Evolutionary conservation across 352 stramenopile species (phyloP), one percentile per base, ranked within the genome.

Genomic region (Phytopythium sindhum): DNA sequence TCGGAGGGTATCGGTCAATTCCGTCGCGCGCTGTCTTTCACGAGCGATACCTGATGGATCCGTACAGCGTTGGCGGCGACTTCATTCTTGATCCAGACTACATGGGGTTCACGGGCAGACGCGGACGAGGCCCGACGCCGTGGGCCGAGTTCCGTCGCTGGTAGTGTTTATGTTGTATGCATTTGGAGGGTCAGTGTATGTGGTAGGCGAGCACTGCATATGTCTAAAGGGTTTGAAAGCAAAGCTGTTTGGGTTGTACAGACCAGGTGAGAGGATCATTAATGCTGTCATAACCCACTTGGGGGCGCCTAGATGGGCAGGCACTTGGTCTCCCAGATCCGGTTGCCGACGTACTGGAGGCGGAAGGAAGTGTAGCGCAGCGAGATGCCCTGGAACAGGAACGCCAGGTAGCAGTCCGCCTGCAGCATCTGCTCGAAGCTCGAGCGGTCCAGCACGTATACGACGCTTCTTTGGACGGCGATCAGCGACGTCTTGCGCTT

Each of bases 281-380:
- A 4, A n/a, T n/a, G n/a, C n/a, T n/a, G n/a, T n/a, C n/a, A n/a
- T 23, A 33, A 11, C n/a, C 31, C 23, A 19, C 28, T 23, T 1
- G 15, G 19, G 12, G 24, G 9, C 14, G 33, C 5, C 35, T 60
- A 44, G 55, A 93, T 88, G 7, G 84, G 82, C 28, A 93, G 60
- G 31, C 84, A 93, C 66, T 93, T 93, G 62, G 84, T 91, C 63
- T 93, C 84, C 84, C 84, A 93, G 65, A 93, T 93, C 45, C 84
- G 84, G 48, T 93, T 93, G 45, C 84, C 84, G 1, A 93, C 84
- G 60, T 93, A 93, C 54, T 93, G 84, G 50, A 91, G 73, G 21
- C 84, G 74, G 57, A 86, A 84, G 0, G 81, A 93, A 35, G 83
- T 89, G 66, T 93, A 93, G 5, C 81, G 77, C 28, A 93, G 61